phyloP scores from a whole-genome alignment of 2,329 filamentous ascomycete genomes.

The Penicillium glabrum region DNA sequence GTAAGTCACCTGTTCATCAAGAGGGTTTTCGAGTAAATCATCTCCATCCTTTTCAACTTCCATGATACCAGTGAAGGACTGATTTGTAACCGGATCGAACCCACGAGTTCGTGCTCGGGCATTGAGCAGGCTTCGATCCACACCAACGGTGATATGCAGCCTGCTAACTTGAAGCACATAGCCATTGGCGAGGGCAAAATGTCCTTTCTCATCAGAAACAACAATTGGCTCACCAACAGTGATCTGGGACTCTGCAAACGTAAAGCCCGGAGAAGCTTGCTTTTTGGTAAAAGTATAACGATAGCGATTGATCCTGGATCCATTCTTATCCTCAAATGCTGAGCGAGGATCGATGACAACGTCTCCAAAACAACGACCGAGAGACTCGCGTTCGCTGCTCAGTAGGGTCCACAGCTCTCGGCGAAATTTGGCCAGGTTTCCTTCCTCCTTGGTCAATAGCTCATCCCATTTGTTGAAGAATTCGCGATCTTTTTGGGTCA shows the following conservation, averaged over 20 bases:
- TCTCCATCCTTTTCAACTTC: conserved; percentile 65
- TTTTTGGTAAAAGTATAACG: conserved; percentile 82
- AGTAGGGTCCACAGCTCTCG: conserved; percentile 96
- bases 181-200: conserved; percentile 91
- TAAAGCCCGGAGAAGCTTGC: conserved; percentile 62
- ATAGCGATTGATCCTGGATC: conserved; percentile 86
- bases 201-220: conserved; percentile 91
- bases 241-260: conserved; percentile 89
- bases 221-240: conserved; percentile 87
- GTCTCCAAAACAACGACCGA: conserved; percentile 86
- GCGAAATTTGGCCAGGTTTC: conserved; percentile 80
- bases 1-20: conserved; percentile 61
- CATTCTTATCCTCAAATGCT: conserved; percentile 65
- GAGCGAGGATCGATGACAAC: conserved; percentile 81
- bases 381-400: conserved; percentile 80
- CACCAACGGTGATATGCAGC: conserved; percentile 77
- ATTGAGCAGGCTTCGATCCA: conserved; percentile 87
- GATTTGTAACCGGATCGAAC: conserved; percentile 75
- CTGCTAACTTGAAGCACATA: conserved; percentile 78
- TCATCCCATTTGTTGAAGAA: conserved; percentile 97
- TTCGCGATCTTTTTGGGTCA: conserved; percentile 70
- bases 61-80: conserved; percentile 90
- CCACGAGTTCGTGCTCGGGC: conserved; percentile 71
- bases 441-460: conserved; percentile 90
- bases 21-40: conserved; percentile 35